Evolutionary conservation across 257 asterid genomes (phyloP).

Genomic region (Primulina tabacum): DNA sequence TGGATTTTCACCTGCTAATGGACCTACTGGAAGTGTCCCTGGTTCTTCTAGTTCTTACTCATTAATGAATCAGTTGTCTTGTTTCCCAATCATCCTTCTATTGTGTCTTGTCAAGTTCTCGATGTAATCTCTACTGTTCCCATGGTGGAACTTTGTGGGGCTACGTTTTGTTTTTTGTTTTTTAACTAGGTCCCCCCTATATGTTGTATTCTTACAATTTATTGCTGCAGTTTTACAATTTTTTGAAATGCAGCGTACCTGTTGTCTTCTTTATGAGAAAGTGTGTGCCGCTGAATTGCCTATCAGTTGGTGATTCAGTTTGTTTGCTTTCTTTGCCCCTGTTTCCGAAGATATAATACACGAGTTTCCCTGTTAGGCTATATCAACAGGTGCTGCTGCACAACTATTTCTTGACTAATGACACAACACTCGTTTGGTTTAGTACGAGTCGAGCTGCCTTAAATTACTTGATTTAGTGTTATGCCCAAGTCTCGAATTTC

Average conservation of each 20-base stretch:
- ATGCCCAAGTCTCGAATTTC: too few species aligned
- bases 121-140: slow-evolving; percentile 18
- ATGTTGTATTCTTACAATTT: background rate
- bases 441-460: background rate
- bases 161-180: too few species aligned
- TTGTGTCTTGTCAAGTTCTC: slow-evolving; percentile 33
- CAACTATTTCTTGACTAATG: background rate
- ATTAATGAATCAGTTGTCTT: slow-evolving; percentile 33
- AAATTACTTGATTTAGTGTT: too few species aligned
- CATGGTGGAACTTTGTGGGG: background rate
- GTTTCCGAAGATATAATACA: background rate
- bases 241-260: background rate
- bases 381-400: background rate
- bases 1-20: slow-evolving; percentile 72
- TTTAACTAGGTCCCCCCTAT: too few species aligned
- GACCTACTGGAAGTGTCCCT: slow-evolving; percentile 59
- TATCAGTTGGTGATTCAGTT: background rate
- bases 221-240: background rate
- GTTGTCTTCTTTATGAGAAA: background rate
- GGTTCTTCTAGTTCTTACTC: slow-evolving; percentile 49
- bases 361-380: background rate
- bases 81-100: slow-evolving; percentile 36
- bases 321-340: background rate
- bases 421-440: background rate
- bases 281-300: background rate